Percentiles rank a stretch among this genome's conserved stretches.
Conservation (phyloP, 495 filamentous ascomycete genomes). For the Lepidopterella palustris region DNA sequence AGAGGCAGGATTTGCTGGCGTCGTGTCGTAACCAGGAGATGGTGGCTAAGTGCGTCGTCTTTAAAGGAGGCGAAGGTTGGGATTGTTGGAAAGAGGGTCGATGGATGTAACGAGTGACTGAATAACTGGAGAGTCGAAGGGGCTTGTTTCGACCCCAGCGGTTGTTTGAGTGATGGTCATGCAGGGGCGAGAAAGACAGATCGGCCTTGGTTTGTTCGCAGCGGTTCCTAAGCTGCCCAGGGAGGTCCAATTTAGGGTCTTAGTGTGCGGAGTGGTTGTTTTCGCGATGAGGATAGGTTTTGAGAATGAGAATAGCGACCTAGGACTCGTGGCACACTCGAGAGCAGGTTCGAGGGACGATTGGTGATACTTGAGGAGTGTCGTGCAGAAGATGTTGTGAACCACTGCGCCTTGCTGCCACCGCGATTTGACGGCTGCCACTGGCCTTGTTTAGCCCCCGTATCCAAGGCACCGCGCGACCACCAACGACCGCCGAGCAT, state of each 20-base stretch:
- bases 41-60: constrained; percentile 13
- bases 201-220: not conserved
- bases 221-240: not conserved
- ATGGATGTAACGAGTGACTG: constrained; percentile 27
- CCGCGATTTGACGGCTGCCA: no score
- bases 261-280: not conserved
- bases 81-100: not conserved
- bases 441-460: no score
- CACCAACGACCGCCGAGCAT: no score
- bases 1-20: constrained; percentile 11
- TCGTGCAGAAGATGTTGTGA: no score
- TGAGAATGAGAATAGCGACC: no score
- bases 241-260: not conserved
- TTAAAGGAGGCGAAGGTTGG: not conserved
- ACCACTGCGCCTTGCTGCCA: no score
- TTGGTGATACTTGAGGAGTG: no score
- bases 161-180: constrained; percentile 5
- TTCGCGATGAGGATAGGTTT: not conserved
- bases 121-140: not conserved
- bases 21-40: constrained; percentile 18
- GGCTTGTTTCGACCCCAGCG: not conserved
- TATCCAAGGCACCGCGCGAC: no score
- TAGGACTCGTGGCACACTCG: no score
- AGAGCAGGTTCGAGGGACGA: no score
- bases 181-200: constrained; percentile 1